Conservation (phyloP, 2,329 filamentous ascomycete genomes). For the Colletotrichum incanum region DNA sequence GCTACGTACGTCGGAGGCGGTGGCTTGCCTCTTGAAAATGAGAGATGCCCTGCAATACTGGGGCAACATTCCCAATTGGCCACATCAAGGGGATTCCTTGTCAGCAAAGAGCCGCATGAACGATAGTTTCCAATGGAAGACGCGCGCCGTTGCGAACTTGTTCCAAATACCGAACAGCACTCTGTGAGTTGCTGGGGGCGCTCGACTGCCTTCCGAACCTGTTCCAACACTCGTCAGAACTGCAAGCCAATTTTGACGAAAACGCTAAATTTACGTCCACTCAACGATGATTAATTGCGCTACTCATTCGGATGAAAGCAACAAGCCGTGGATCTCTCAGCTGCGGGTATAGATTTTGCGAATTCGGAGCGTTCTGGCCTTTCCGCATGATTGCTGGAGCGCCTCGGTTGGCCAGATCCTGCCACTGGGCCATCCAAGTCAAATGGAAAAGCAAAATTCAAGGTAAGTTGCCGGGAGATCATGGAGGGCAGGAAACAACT, state of each 20-base stretch:
- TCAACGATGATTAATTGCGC: background rate
- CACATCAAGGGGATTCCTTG: background rate
- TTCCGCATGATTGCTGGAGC: background rate
- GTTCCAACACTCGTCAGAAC: background rate
- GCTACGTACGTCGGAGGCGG: too few relatives aligned
- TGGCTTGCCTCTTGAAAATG: too few relatives aligned
- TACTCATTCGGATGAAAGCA: background rate
- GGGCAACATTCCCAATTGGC: background rate
- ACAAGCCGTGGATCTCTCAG: background rate
- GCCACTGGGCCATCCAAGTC: background rate
- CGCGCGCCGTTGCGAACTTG: too few relatives aligned
- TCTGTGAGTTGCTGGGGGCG: background rate
- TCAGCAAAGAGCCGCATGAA: background rate
- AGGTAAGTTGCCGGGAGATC: background rate
- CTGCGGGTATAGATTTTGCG: background rate
- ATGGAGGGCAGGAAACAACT: slow-evolving; percentile 7
- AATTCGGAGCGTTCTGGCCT: background rate
- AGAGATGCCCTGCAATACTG: background rate
- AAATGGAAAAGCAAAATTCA: background rate
- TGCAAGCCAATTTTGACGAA: background rate
- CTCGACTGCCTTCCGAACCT: background rate
- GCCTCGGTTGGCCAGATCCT: background rate
- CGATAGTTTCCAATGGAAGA: background rate
- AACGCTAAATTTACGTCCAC: background rate
- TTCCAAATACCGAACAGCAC: background rate